These are phyloP conservation scores for Pyrus pyrifolia DNA, from an alignment of 306 rosid species.

Conservation along the genomic window DNA sequence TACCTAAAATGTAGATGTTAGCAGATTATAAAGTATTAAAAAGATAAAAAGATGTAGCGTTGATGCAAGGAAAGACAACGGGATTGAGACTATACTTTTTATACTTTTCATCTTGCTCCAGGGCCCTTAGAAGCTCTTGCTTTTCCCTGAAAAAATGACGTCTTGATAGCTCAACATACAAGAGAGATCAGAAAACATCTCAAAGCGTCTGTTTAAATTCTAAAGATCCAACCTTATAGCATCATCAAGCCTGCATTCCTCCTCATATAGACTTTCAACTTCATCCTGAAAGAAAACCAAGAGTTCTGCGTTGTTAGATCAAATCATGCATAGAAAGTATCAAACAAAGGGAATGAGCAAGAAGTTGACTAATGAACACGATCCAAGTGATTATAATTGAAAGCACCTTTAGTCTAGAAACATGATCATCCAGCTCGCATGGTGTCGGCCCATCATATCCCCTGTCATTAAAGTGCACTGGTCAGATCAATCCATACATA, in stretches of 20 bases:
- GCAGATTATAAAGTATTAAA: conserved; percentile 21
- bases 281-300: conserved; percentile 55
- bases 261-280: conserved; percentile 44
- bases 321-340: no score
- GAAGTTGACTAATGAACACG: neutral
- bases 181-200: conserved; percentile 7
- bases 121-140: conserved; percentile 49
- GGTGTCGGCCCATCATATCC: conserved; percentile 33
- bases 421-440: conserved; percentile 38
- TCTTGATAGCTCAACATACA: conserved; percentile 7
- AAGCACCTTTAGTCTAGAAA: conserved; percentile 36
- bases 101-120: conserved; percentile 40
- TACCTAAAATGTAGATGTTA: conserved; percentile 36
- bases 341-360: neutral
- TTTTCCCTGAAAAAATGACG: conserved; percentile 46
- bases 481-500: conserved; percentile 7
- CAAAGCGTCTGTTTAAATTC: conserved; percentile 6
- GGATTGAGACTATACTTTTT: conserved; percentile 38
- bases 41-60: neutral
- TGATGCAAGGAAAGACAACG: neutral
- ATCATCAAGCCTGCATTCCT: conserved; percentile 58
- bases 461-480: conserved; percentile 31
- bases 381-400: conserved; percentile 6
- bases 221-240: conserved; percentile 48
- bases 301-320: neutral